phyloP scores from a whole-genome alignment of 2,329 filamentous ascomycete genomes.

The Reticulascus tulasneorum region DNA sequence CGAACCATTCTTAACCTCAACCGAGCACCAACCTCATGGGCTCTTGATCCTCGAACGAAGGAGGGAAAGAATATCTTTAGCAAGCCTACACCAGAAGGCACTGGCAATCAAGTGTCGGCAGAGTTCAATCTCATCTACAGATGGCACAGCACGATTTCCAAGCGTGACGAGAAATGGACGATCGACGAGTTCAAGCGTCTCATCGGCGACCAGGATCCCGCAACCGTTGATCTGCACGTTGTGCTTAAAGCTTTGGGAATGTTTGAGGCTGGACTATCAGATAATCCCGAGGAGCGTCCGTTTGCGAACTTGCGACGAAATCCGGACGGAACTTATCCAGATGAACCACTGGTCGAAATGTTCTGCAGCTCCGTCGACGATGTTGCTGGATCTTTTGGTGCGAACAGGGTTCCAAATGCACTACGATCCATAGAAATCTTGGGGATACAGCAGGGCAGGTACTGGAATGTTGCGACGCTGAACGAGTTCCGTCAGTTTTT shows the following conservation, averaged over 20 bases:
- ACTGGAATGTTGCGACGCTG: conserved; percentile 55
- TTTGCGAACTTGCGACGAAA: conserved; percentile 48
- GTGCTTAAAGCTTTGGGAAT: conserved; percentile 13
- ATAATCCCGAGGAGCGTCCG: conserved; percentile 48
- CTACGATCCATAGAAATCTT: conserved; percentile 56
- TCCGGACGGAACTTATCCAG: conserved; percentile 44
- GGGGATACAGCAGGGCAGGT: conserved; percentile 54
- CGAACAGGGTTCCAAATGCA: conserved; percentile 52
- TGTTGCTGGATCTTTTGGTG: conserved; percentile 40
- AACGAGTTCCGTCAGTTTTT: conserved; percentile 64
- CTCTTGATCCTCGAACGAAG: conserved; percentile 46
- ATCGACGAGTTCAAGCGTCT: conserved; percentile 20
- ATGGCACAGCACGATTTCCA: conserved; percentile 27
- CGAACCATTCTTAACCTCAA: conserved; percentile 44
- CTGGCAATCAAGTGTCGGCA: conserved; percentile 29
- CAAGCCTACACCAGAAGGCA: conserved; percentile 23
- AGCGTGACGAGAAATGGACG: conserved; percentile 26
- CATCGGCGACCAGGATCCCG: conserved; percentile 1
- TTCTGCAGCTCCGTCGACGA: conserved; percentile 51
- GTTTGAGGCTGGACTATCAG: conserved; percentile 35
- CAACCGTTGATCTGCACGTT: conserved; percentile 1
- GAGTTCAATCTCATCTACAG: conserved; percentile 33
- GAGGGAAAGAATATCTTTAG: conserved; percentile 21
- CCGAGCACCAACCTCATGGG: conserved; percentile 24
- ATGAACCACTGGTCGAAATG: conserved; percentile 54